phyloP scores from a whole-genome alignment of 2,329 filamentous ascomycete species.

The Sordariomycetes sp. region DNA sequence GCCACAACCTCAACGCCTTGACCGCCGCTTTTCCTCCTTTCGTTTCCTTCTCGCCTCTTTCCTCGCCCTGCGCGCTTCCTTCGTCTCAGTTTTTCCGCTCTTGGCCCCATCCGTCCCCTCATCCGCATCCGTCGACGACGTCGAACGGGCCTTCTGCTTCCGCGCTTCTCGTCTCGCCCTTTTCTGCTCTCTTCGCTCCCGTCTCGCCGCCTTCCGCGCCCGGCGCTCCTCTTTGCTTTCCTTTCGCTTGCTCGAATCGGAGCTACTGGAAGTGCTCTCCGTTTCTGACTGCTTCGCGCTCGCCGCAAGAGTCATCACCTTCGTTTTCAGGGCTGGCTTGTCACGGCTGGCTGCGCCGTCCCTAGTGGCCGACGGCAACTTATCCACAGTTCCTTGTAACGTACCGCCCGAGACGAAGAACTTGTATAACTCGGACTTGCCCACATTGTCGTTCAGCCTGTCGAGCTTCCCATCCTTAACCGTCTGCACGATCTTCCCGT shows the following conservation, averaged over 20 bases:
- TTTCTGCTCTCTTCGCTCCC: constrained; percentile 12
- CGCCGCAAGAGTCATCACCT: neutral
- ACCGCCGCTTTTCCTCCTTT: constrained; percentile 33
- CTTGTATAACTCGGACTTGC: constrained; percentile 61
- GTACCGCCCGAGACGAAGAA: constrained; percentile 77
- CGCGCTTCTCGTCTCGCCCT: constrained; percentile 14
- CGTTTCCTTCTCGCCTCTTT: constrained; percentile 14
- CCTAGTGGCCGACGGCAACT: neutral
- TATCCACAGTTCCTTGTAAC: constrained; percentile 57
- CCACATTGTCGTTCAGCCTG: constrained; percentile 40
- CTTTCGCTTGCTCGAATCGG: constrained; percentile 12
- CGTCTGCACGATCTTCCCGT: constrained; percentile 46
- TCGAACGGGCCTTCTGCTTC: constrained; percentile 1
- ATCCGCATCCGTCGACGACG: constrained; percentile 12
- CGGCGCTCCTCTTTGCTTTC: constrained; percentile 33
- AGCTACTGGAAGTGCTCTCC: constrained; percentile 3
- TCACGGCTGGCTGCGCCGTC: neutral
- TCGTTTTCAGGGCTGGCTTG: neutral
- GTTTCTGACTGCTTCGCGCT: constrained; percentile 4
- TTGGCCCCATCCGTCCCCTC: neutral
- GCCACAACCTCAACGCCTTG: neutral
- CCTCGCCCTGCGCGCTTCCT: constrained; percentile 14
- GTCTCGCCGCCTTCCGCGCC: constrained; percentile 21
- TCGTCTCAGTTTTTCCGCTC: constrained; percentile 12
- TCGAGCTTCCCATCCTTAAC: constrained; percentile 42